Percentiles rank a stretch among this genome's conserved stretches.
phyloP scores from a whole-genome alignment of 2,329 filamentous ascomycete genomes.

The Chaetomiaceae sp. region DNA sequence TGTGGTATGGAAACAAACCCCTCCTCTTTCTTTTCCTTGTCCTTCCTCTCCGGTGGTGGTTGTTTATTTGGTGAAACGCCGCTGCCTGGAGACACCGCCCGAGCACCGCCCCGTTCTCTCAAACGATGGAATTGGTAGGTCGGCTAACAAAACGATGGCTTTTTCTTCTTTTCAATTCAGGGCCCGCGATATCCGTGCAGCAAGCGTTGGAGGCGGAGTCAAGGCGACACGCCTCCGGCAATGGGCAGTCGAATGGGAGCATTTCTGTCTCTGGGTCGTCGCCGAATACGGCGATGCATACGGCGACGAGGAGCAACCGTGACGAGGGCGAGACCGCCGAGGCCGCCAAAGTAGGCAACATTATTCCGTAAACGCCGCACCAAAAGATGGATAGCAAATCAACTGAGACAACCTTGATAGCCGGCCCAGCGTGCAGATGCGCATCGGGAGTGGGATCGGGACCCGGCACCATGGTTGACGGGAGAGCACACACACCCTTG shows the following conservation, averaged over 20 bases:
- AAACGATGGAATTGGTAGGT: background rate
- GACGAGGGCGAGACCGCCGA: no score
- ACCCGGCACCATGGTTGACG: no score
- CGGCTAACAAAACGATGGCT: conserved; percentile 1
- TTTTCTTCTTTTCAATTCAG: conserved; percentile 5
- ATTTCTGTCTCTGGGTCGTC: conserved; percentile 87
- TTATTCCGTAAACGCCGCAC: no score
- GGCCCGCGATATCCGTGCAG: conserved; percentile 67
- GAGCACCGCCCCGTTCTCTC: background rate
- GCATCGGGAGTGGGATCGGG: no score
- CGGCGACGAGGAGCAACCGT: no score
- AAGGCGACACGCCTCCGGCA: conserved; percentile 70
- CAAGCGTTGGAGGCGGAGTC: conserved; percentile 63
- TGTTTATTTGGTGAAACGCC: background rate
- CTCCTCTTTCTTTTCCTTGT: background rate
- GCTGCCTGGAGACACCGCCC: conserved; percentile 9
- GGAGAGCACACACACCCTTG: no score
- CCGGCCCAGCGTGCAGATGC: no score
- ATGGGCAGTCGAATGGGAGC: conserved; percentile 80
- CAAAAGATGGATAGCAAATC: no score
- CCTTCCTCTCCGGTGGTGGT: no score
- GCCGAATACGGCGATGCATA: conserved; percentile 54
- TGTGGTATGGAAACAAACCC: conserved; percentile 46
- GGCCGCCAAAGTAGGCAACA: no score
- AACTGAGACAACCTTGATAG: no score